Percentiles rank a stretch among this genome's conserved stretches.
Conservation (phyloP, 306 rosid species). For the Sicyos edulis region DNA sequence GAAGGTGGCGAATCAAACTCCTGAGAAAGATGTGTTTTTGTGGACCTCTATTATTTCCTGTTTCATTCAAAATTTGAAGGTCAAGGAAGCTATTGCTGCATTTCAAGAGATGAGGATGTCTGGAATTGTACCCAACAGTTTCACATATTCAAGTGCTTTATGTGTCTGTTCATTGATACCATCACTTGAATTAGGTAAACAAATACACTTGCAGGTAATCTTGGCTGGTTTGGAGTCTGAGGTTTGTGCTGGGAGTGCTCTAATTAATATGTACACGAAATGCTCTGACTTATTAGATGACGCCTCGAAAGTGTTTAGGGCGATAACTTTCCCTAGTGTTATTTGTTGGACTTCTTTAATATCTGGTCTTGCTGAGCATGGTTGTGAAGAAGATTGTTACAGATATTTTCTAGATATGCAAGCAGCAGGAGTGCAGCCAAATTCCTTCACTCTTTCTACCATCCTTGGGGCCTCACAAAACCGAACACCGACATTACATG, state of each 20-base stretch:
- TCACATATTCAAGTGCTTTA: constrained; percentile 44
- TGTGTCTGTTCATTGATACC: constrained; percentile 42
- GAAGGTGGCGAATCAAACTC: constrained; percentile 49
- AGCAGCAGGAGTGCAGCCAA: constrained; percentile 48
- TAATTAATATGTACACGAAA: constrained; percentile 62
- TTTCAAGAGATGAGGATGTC: constrained; percentile 42
- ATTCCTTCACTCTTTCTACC: constrained; percentile 46
- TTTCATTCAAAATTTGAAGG: constrained; percentile 35
- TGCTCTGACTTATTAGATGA: constrained; percentile 35
- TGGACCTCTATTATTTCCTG: constrained; percentile 61
- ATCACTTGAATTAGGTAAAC: constrained; percentile 45
- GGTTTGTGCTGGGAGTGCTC: constrained; percentile 46
- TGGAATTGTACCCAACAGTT: constrained; percentile 47
- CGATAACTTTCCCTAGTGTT: constrained; percentile 41
- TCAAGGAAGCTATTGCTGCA: constrained; percentile 44
- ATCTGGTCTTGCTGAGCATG: constrained; percentile 50
- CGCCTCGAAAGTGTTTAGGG: constrained; percentile 43
- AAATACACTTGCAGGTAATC: constrained; percentile 45
- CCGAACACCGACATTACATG: constrained; percentile 47
- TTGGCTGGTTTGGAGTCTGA: constrained; percentile 49
- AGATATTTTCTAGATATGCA: constrained; percentile 45
- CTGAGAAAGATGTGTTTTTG: constrained; percentile 47
- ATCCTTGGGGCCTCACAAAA: constrained; percentile 39
- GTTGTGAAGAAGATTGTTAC: constrained; percentile 43
- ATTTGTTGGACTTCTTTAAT: constrained; percentile 68